Conservation (phyloP, 805 yeast species). For the Starmera quercuum region DNA sequence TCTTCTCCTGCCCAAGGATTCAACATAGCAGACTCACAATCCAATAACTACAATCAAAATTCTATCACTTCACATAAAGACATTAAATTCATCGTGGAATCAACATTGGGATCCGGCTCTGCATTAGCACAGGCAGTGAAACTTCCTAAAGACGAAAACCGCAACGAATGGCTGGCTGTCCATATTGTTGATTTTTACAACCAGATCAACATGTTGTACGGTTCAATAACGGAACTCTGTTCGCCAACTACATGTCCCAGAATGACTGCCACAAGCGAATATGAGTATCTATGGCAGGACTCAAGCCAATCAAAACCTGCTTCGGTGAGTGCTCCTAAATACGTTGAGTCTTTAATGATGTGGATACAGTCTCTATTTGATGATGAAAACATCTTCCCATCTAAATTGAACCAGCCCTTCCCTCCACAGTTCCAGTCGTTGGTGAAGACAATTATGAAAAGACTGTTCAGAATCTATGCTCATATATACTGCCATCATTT, state of each 20-base stretch:
- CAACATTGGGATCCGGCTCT: slow-evolving; percentile 88
- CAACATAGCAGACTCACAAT: no score
- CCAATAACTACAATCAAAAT: slow-evolving; percentile 15
- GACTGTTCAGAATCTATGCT: slow-evolving; percentile 91
- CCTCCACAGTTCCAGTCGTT: slow-evolving; percentile 75
- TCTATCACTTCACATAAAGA: slow-evolving; percentile 55
- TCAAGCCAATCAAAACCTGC: slow-evolving; percentile 62
- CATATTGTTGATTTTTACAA: slow-evolving; percentile 97
- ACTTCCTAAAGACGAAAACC: slow-evolving; percentile 86
- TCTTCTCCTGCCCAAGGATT: no score
- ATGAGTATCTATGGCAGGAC: slow-evolving; percentile 96
- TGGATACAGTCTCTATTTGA: slow-evolving; percentile 95
- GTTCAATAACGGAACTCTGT: slow-evolving; percentile 93
- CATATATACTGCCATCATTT: slow-evolving; percentile 98
- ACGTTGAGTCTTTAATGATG: slow-evolving; percentile 85
- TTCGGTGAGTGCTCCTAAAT: slow-evolving; percentile 89
- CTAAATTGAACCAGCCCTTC: slow-evolving; percentile 86
- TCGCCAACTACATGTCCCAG: slow-evolving; percentile 92
- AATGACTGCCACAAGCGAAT: slow-evolving; percentile 97
- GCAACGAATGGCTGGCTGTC: slow-evolving; percentile 93
- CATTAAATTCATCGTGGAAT: slow-evolving; percentile 84
- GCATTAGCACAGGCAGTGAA: slow-evolving; percentile 89
- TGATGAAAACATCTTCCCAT: slow-evolving; percentile 84
- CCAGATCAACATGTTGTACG: slow-evolving; percentile 93
- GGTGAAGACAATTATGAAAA: slow-evolving; percentile 80